Base-by-base conservation (phyloP, 31 red algal genomes). In the Endocladia muricata region DNA sequence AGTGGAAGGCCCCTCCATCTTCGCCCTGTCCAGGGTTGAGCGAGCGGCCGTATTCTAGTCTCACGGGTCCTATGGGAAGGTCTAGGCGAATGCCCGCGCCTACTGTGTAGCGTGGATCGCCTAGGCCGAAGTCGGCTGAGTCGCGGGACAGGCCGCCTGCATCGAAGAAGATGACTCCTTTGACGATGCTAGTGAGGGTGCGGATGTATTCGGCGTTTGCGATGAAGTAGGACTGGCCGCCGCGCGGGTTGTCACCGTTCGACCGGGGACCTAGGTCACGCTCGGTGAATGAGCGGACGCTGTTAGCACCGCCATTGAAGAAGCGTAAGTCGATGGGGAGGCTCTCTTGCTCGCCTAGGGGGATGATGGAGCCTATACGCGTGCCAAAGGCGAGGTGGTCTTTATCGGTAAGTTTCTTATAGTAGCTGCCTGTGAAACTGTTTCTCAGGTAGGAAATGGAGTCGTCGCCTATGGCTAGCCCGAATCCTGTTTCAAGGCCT, bases 251-350 rank as follows among this genome's bases (percentile, higher is more conserved):
- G 67, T 72, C 29, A 26, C 41, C 41, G 25, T 13, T 11, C 8
- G 41, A 72, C 9, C 9, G 39, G 13, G 67, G 67, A 15, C 67
- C 67, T 26, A 72, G 30, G 15, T 72, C 67, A 55, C 67, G 67
- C 17, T 57, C 29, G 67, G 15, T 8, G 37, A 55, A 72, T 13
- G n/a, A 26, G 13, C 67, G 67, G n/a, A 72, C 41, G 15, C 37
- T n/a, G 67, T 72, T 55, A 17, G 67, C 67, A n/a, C 67, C 67
- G 15, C 67, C 67, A 39, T 9, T 9, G 30, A 72, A 72, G 9
- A n/a, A 56, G 11, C 67, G 15, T 13, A 72, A 39, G 67, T 72
- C 67, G 37, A 72, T 72, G 30, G 67, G 67, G 37, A 72, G 41
- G 37, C 25, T 25, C n/a, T n/a, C n/a, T n/a, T n/a, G n/a, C n/a